Evolutionary conservation across 331 rosid genomes (phyloP).

Genomic region (Erythrophleum ivorense): DNA sequence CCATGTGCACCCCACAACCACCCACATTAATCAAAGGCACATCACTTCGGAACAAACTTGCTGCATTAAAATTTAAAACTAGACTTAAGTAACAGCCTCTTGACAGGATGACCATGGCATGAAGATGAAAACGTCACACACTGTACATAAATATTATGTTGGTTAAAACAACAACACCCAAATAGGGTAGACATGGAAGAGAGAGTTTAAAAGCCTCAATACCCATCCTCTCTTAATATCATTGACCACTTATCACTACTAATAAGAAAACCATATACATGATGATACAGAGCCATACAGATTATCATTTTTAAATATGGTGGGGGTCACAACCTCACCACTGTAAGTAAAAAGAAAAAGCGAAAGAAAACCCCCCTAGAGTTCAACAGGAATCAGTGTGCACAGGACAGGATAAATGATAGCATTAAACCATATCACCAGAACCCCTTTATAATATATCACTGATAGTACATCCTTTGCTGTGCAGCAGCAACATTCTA

Average conservation of each 20-base stretch:
- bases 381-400: slow-evolving; percentile 46
- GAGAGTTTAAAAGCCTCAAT: not conserved
- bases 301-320: slow-evolving; percentile 36
- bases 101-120: slow-evolving; percentile 16
- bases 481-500: slow-evolving; percentile 93
- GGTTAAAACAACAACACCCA: slow-evolving; percentile 22
- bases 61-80: not conserved
- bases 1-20: not conserved
- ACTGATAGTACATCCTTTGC: slow-evolving; percentile 97
- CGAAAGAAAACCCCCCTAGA: slow-evolving; percentile 39
- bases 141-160: not conserved
- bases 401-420: slow-evolving; percentile 34
- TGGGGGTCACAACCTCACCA: slow-evolving; percentile 40
- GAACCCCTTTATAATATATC: slow-evolving; percentile 27
- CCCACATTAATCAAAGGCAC: not conserved
- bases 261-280: slow-evolving; percentile 55
- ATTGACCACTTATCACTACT: slow-evolving; percentile 56
- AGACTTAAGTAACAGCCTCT: slow-evolving; percentile 15
- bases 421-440: slow-evolving; percentile 40
- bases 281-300: slow-evolving; percentile 65
- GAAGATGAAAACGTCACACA: slow-evolving; percentile 28
- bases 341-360: not conserved
- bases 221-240: slow-evolving; percentile 50
- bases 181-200: slow-evolving; percentile 30
- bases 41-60: not conserved